These are phyloP conservation scores for Acacia crassicarpa DNA, from an alignment of 306 rosid genomes.

Conservation along the genomic window DNA sequence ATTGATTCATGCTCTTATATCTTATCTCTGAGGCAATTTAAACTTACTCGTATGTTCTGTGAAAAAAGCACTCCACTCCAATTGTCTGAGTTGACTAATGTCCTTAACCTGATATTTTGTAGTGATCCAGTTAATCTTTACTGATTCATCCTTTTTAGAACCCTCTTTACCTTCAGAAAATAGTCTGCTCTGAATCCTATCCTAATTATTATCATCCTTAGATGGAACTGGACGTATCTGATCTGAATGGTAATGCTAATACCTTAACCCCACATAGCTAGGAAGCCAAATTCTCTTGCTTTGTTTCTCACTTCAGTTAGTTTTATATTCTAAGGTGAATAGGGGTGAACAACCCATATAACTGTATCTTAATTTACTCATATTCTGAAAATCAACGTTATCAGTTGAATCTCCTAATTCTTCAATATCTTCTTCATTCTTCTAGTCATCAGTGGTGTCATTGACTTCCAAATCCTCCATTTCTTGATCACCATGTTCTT, in stretches of 20 bases:
- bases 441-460: neutral
- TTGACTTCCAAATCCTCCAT: neutral
- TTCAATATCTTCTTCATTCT: neutral
- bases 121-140: neutral
- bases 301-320: neutral
- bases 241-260: neutral
- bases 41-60: neutral
- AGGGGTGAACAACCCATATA: neutral
- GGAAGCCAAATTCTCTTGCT: neutral
- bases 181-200: neutral
- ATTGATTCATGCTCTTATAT: constrained; percentile 4
- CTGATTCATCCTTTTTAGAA: neutral
- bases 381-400: neutral
- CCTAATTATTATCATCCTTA: neutral
- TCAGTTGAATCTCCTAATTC: neutral
- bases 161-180: neutral
- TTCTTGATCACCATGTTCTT: neutral
- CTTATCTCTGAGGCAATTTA: neutral
- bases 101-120: neutral
- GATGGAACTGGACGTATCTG: neutral
- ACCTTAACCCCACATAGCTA: neutral
- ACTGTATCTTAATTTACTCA: neutral
- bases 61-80: neutral
- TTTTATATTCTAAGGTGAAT: neutral
- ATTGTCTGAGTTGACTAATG: neutral